Percentiles rank a stretch among this genome's conserved stretches.
phyloP scores from a whole-genome alignment of 208 protist species.

The Naegleria fowleri region DNA sequence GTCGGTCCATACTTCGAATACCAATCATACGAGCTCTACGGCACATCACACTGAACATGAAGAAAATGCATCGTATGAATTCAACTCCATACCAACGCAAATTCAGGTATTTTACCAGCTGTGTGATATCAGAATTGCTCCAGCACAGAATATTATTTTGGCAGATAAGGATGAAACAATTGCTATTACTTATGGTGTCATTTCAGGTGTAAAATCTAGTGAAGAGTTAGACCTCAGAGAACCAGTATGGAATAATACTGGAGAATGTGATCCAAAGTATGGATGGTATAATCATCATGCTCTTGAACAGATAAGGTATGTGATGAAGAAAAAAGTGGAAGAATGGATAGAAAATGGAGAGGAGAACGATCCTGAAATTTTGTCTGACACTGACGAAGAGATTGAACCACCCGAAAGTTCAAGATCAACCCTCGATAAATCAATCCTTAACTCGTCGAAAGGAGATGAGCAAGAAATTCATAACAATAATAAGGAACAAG shows the following conservation, averaged over 20 bases:
- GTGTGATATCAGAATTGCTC: not conserved
- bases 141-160: not conserved
- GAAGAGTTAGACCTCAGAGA: not conserved
- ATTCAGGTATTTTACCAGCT: slow-evolving; percentile 10
- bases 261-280: not conserved
- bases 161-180: not conserved
- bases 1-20: not conserved
- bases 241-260: not conserved
- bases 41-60: not conserved
- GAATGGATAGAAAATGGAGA: not conserved
- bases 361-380: not conserved
- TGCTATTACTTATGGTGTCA: not conserved
- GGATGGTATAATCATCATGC: slow-evolving; percentile 10
- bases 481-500: no score
- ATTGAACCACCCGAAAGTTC: not conserved
- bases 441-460: no score
- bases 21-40: not conserved
- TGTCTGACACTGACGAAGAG: not conserved
- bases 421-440: no score
- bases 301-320: not conserved
- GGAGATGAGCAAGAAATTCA: no score
- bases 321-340: slow-evolving; percentile 13
- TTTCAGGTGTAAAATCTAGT: not conserved
- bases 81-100: slow-evolving; percentile 7
- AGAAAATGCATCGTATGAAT: not conserved